Percentiles rank a stretch among this genome's conserved stretches.
phyloP scores from a whole-genome alignment of 257 asterid genomes.

The Capsicum baccatum region DNA sequence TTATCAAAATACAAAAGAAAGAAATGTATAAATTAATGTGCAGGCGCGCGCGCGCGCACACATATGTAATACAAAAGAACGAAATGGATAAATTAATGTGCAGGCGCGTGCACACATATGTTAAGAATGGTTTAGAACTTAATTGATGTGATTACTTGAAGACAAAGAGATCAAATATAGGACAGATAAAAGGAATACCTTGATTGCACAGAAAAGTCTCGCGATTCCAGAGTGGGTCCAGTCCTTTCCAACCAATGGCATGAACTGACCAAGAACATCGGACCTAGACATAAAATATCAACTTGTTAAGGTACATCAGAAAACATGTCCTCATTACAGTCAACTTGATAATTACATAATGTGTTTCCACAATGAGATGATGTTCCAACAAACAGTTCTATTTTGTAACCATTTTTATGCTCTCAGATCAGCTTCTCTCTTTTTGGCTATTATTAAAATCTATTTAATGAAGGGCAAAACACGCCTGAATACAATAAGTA shows the following conservation, averaged over 20 bases:
- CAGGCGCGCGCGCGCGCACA: too few relatives aligned
- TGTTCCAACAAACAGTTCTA: slow-evolving; percentile 10
- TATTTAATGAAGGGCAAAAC: neutral
- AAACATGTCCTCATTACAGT: neutral
- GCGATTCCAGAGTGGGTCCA: slow-evolving; percentile 99
- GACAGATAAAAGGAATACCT: slow-evolving; percentile 56
- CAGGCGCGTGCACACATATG: too few relatives aligned
- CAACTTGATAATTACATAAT: too few relatives aligned
- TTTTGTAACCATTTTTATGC: neutral
- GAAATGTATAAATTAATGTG: too few relatives aligned
- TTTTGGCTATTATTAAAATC: neutral
- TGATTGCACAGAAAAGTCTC: slow-evolving; percentile 94
- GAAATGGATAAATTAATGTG: too few relatives aligned
- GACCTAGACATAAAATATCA: slow-evolving; percentile 59
- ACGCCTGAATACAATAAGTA: neutral
- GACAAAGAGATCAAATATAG: slow-evolving; percentile 23
- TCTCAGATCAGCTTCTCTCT: neutral
- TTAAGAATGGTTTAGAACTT: neutral
- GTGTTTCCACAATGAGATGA: slow-evolving; percentile 10
- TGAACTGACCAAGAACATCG: slow-evolving; percentile 99
- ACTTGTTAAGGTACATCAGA: neutral
- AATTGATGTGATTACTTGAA: slow-evolving; percentile 7
- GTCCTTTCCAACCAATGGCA: slow-evolving; percentile 99
- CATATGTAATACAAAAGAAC: too few relatives aligned
- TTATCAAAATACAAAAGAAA: too few relatives aligned